Conservation (phyloP, 495 filamentous ascomycete species). For the Talaromyces trachyspermus region DNA sequence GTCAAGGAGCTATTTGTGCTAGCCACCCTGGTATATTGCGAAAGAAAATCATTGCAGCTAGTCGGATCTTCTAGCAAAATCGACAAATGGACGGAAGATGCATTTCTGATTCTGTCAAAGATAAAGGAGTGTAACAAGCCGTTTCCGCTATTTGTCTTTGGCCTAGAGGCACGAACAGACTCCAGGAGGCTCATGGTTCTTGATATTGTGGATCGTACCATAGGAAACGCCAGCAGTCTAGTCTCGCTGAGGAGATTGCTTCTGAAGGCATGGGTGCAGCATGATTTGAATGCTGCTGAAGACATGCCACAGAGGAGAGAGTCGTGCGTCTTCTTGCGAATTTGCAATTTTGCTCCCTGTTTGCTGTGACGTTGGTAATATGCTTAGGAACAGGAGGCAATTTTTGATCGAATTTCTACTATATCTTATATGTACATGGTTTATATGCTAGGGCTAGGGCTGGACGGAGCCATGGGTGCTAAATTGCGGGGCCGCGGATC, state of each 20-base stretch:
- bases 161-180: conserved; percentile 3
- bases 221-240: neutral
- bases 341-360: no score
- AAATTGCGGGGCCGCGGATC: no score
- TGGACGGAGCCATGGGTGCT: no score
- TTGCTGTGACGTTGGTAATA: no score
- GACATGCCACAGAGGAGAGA: no score
- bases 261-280: neutral
- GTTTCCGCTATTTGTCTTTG: conserved; percentile 3
- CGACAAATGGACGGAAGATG: conserved; percentile 2
- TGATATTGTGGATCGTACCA: neutral
- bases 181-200: neutral
- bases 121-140: neutral
- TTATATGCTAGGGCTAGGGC: no score
- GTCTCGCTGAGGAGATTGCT: neutral
- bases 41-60: neutral
- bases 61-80: neutral
- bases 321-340: no score
- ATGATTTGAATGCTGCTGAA: conserved; percentile 2
- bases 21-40: neutral
- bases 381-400: no score
- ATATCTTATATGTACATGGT: no score
- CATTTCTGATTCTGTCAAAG: neutral
- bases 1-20: conserved; percentile 4
- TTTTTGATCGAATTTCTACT: no score